These are phyloP conservation scores for Plasmodium malariae DNA, from an alignment of 169 alveolate species.

Conservation along the genomic window DNA sequence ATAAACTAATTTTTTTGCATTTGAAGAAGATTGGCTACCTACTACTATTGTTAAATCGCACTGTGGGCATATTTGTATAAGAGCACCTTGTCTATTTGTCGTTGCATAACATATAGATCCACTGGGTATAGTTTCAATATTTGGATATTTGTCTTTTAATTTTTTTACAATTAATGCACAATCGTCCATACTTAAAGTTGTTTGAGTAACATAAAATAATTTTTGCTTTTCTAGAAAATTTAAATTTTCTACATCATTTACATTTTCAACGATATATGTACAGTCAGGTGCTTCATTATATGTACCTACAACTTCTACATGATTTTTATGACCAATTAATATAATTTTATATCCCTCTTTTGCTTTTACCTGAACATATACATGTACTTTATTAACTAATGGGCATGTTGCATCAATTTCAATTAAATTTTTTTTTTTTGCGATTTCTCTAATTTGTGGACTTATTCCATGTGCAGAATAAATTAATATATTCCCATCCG, in stretches of 20 bases:
- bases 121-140: slow-evolving; percentile 87
- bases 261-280: slow-evolving; percentile 85
- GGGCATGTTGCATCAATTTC: slow-evolving; percentile 92
- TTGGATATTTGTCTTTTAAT: slow-evolving; percentile 80
- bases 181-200: slow-evolving; percentile 89
- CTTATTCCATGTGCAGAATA: slow-evolving; percentile 91
- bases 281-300: slow-evolving; percentile 88
- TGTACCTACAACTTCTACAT: slow-evolving; percentile 88
- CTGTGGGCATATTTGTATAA: slow-evolving; percentile 77
- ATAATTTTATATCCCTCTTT: slow-evolving; percentile 87
- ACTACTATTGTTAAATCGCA: slow-evolving; percentile 84
- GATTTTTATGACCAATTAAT: slow-evolving; percentile 88
- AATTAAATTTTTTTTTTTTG: slow-evolving; percentile 78
- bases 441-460: slow-evolving; percentile 84
- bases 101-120: slow-evolving; percentile 92
- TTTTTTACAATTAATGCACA: slow-evolving; percentile 83
- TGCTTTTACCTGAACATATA: slow-evolving; percentile 88
- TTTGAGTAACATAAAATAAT: slow-evolving; percentile 88
- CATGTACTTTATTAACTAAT: slow-evolving; percentile 89
- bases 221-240: slow-evolving; percentile 75
- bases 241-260: slow-evolving; percentile 81
- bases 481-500: slow-evolving; percentile 82
- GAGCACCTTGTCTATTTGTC: slow-evolving; percentile 87
- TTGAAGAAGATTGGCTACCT: slow-evolving; percentile 86
- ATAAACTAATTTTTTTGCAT: slow-evolving; percentile 86